These are phyloP conservation scores for Hypoxylon cercidicola DNA, from an alignment of 495 filamentous ascomycete genomes.

Conservation along the genomic window DNA sequence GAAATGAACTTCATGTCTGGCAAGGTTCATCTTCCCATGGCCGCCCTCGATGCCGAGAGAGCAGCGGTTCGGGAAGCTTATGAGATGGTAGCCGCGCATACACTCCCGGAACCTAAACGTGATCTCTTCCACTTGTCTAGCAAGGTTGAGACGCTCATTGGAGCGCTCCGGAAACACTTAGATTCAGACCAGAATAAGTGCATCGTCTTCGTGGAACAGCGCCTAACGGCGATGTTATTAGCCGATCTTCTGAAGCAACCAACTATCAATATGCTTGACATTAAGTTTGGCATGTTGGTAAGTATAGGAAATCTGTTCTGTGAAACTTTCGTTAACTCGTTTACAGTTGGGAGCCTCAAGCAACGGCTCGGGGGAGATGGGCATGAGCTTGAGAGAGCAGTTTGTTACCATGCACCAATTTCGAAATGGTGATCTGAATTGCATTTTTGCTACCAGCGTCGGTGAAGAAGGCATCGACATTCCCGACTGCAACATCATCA, in stretches of 20 bases:
- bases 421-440: conserved; percentile 83
- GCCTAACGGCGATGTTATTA: conserved; percentile 81
- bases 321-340: conserved; percentile 3
- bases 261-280: conserved; percentile 63
- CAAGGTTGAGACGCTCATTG: conserved; percentile 74
- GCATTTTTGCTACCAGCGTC: conserved; percentile 89
- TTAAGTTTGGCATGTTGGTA: conserved; percentile 75
- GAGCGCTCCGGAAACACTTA: conserved; percentile 69
- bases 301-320: conserved; percentile 46
- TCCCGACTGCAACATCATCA: conserved; percentile 90
- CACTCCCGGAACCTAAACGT: conserved; percentile 56
- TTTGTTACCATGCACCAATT: conserved; percentile 81
- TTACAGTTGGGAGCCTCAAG: conserved; percentile 52
- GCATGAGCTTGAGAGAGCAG: conserved; percentile 75
- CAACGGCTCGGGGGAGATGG: conserved; percentile 46
- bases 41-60: conserved; percentile 54
- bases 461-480: conserved; percentile 97
- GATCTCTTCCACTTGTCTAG: conserved; percentile 65
- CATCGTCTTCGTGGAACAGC: conserved; percentile 85
- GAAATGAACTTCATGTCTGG: conserved; percentile 53
- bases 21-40: conserved; percentile 45
- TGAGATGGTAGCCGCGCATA: conserved; percentile 62
- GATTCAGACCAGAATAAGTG: conserved; percentile 65
- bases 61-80: conserved; percentile 69
- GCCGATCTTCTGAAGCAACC: conserved; percentile 68